These are phyloP conservation scores for Geranium brycei DNA, from an alignment of 345 rosid genomes.

Conservation along the genomic window DNA sequence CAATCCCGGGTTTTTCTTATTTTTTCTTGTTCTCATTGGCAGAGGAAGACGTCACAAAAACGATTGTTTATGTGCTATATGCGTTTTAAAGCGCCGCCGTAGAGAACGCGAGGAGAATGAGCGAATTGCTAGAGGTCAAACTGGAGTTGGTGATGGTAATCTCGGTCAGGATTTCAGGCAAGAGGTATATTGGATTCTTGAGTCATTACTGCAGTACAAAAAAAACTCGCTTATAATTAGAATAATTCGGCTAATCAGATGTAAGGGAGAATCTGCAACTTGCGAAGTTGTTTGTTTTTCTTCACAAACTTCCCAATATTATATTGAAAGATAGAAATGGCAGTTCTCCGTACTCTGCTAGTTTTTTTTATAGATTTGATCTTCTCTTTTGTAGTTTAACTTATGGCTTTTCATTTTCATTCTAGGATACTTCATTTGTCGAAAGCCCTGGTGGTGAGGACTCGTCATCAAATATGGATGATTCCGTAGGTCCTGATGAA, in stretches of 20 bases:
- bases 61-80: conserved; percentile 92
- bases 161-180: conserved; percentile 37
- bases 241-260: not conserved
- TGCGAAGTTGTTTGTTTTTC: not conserved
- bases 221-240: not conserved
- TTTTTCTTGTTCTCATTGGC: conserved; percentile 15
- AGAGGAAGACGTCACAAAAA: conserved; percentile 77
- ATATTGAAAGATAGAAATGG: too few species aligned
- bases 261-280: not conserved
- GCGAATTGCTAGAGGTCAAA: conserved; percentile 41
- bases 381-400: not conserved
- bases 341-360: too few species aligned
- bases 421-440: conserved; percentile 48
- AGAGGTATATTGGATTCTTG: conserved; percentile 27
- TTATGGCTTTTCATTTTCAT: not conserved
- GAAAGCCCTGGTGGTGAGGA: conserved; percentile 63
- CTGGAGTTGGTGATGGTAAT: conserved; percentile 25
- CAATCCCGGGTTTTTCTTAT: not conserved
- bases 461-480: conserved; percentile 56
- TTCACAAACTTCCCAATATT: too few species aligned
- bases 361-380: too few species aligned
- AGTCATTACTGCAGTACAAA: not conserved
- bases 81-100: conserved; percentile 76
- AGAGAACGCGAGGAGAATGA: conserved; percentile 74
- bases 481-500: conserved; percentile 45